Evolutionary conservation across 2,329 filamentous ascomycete genomes (phyloP).

Genomic region (Exophiala sp.): DNA sequence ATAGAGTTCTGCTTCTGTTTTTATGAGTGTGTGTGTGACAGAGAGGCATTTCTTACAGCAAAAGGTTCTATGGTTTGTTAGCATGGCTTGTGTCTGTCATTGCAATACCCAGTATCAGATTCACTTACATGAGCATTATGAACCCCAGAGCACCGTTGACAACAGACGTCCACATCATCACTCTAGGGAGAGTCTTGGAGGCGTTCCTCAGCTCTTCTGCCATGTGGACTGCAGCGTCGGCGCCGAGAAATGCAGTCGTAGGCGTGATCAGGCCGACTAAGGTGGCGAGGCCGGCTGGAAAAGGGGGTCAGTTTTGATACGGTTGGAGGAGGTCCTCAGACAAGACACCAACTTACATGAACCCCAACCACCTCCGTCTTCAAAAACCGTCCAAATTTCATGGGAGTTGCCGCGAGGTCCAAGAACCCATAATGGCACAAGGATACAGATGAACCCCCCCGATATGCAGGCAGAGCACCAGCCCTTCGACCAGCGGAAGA

Average conservation of each 20-base stretch:
- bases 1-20: too few species aligned
- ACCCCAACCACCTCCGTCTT: conserved; percentile 34
- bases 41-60: too few species aligned
- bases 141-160: conserved; percentile 38
- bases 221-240: conserved; percentile 39
- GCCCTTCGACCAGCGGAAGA: conserved; percentile 32
- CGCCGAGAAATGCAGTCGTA: conserved; percentile 19
- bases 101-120: too few species aligned
- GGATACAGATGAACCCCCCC: conserved; percentile 32
- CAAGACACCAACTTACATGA: too few species aligned
- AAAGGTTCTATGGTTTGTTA: neutral
- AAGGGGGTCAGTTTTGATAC: too few species aligned
- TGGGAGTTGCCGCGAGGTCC: conserved; percentile 35
- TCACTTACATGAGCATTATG: conserved; percentile 34
- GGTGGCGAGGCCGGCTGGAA: conserved; percentile 33
- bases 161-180: conserved; percentile 36
- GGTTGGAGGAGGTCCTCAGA: too few species aligned
- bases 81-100: too few species aligned
- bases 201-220: conserved; percentile 40
- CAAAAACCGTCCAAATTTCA: conserved; percentile 45
- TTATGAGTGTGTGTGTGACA: too few species aligned
- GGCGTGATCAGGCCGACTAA: conserved; percentile 29
- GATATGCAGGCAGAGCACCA: conserved; percentile 33
- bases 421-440: conserved; percentile 32
- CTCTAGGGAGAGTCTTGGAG: conserved; percentile 34